Conservation (phyloP, 768 basidiomycete genomes). For the Lactarius tabidus region DNA sequence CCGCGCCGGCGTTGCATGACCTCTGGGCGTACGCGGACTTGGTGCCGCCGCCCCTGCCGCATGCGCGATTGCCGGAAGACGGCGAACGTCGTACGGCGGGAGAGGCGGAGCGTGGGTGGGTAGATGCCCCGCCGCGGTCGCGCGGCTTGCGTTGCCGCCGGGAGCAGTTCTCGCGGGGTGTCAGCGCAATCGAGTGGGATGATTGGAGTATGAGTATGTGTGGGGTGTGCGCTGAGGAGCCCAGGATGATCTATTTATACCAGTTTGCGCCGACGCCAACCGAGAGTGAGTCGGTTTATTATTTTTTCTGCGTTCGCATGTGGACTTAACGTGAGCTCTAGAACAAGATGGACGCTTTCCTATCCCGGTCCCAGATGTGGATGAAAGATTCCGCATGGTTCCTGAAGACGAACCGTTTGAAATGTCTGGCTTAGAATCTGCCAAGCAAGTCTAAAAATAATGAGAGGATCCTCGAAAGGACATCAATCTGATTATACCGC, state of each 20-base stretch:
- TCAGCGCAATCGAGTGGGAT: conserved; percentile 22
- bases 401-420: conserved; percentile 2
- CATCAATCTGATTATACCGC: background rate
- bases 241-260: conserved; percentile 21
- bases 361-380: conserved; percentile 22
- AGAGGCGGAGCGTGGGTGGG: conserved; percentile 25
- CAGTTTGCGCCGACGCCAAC: conserved; percentile 24
- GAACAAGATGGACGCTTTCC: conserved; percentile 23
- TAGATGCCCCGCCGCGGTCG: conserved; percentile 21
- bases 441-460: background rate
- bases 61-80: conserved; percentile 22
- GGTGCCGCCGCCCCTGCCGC: conserved; percentile 9
- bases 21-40: conserved; percentile 24
- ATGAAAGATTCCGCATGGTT: conserved; percentile 20
- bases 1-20: conserved; percentile 16
- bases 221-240: conserved; percentile 17
- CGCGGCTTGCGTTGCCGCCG: conserved; percentile 18
- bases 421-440: background rate
- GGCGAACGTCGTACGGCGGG: conserved; percentile 19
- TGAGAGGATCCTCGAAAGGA: background rate
- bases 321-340: background rate
- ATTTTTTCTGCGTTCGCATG: background rate
- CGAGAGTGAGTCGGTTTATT: conserved; percentile 18
- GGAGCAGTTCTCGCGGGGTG: conserved; percentile 16
- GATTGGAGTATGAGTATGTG: conserved; percentile 24